Evolutionary conservation across 257 asterid species (phyloP).

Genomic region (Petunia secreta): DNA sequence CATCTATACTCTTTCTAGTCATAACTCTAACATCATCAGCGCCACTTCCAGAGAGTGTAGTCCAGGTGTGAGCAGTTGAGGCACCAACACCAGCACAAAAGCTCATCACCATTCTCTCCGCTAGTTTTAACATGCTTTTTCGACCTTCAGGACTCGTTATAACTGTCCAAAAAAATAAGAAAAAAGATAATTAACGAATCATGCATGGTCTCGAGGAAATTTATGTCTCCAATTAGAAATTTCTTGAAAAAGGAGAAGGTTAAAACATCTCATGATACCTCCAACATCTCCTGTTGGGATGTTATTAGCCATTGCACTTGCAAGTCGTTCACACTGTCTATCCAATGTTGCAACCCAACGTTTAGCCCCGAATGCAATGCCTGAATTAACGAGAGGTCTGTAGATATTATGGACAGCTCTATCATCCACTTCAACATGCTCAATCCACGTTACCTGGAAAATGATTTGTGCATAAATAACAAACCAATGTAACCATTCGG

Average conservation of each 20-base stretch:
- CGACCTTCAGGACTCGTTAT: conserved; percentile 72
- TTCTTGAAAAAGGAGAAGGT: neutral
- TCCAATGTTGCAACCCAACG: conserved; percentile 81
- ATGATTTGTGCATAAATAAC: neutral
- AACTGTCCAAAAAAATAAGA: conserved; percentile 38
- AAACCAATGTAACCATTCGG: conserved; percentile 49
- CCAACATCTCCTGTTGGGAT: conserved; percentile 67
- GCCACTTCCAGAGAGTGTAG: conserved; percentile 74
- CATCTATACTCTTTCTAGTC: conserved; percentile 81
- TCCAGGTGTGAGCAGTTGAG: conserved; percentile 82
- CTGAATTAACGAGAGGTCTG: conserved; percentile 60
- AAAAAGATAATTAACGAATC: neutral
- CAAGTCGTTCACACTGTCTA: conserved; percentile 74
- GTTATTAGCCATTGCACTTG: conserved; percentile 70
- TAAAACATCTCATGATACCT: conserved; percentile 38
- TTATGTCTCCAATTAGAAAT: neutral
- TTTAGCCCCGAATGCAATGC: conserved; percentile 73
- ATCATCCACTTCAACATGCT: conserved; percentile 74
- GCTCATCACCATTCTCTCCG: conserved; percentile 87
- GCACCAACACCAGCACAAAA: conserved; percentile 83
- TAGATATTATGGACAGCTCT: conserved; percentile 66
- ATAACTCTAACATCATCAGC: conserved; percentile 77
- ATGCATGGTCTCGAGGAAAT: neutral
- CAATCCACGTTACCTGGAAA: conserved; percentile 73
- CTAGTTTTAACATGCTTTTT: conserved; percentile 74